Evolutionary conservation across 345 rosid species (phyloP).

Genomic region (Populus davidiana): DNA sequence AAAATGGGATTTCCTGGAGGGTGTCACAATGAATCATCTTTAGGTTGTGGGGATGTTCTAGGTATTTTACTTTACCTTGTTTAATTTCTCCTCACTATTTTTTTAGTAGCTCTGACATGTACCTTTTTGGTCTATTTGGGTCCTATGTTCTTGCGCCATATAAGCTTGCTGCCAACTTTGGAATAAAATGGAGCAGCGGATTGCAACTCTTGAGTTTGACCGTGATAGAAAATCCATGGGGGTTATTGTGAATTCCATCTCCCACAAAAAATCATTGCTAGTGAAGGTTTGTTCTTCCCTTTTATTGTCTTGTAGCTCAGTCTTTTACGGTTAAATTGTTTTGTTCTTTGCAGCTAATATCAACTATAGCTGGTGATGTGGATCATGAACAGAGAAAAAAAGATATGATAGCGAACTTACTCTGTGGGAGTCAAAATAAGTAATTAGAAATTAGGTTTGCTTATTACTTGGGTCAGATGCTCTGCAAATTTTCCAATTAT

Average conservation of each 20-base stretch:
- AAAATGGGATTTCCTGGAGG: constrained; percentile 87
- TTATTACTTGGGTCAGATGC: neutral
- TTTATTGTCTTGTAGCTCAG: neutral
- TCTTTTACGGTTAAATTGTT: neutral
- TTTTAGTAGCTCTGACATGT: neutral
- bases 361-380: neutral
- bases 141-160: neutral
- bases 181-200: constrained; percentile 65
- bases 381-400: neutral
- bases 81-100: neutral
- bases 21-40: constrained; percentile 34
- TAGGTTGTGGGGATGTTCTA: constrained; percentile 37
- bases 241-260: constrained; percentile 77
- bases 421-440: neutral
- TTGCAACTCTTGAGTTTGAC: constrained; percentile 95
- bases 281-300: constrained; percentile 58
- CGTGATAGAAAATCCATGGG: constrained; percentile 97
- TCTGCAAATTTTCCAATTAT: neutral
- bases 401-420: neutral
- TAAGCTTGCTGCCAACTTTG: constrained; percentile 69
- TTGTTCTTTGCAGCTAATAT: neutral
- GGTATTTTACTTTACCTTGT: constrained; percentile 38
- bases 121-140: neutral
- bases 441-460: neutral
- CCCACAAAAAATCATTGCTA: constrained; percentile 64